A percentile compares a stretch with the other conserved stretches of the same genome.
Conservation (phyloP, 2,329 filamentous ascomycete genomes). For the Sclerotinia trifoliorum region DNA sequence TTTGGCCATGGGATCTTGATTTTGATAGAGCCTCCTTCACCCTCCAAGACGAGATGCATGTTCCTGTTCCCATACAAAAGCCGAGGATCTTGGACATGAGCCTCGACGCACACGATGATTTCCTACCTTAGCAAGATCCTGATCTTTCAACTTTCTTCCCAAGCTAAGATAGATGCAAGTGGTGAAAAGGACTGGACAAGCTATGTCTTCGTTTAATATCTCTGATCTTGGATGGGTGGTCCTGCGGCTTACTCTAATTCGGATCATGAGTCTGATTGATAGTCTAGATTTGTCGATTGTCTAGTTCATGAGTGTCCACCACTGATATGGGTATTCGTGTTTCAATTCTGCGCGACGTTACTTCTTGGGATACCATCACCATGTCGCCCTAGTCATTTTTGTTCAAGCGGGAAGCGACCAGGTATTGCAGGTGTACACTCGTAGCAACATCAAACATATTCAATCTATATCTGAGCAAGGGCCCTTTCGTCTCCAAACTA, state of each 20-base stretch:
- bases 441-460: neutral
- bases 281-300: neutral
- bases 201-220: neutral
- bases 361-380: neutral
- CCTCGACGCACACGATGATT: neutral
- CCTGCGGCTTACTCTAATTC: neutral
- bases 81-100: too few relatives aligned
- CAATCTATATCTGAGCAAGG: neutral
- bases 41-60: too few relatives aligned
- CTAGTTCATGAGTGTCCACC: neutral
- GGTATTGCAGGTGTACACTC: neutral
- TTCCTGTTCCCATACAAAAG: too few relatives aligned
- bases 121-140: neutral
- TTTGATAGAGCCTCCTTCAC: neutral
- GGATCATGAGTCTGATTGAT: neutral
- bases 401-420: neutral
- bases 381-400: neutral
- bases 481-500: neutral
- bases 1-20: neutral
- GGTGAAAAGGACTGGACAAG: neutral
- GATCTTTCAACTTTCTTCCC: neutral
- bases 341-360: neutral
- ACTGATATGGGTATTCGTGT: conserved; percentile 7
- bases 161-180: neutral
- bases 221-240: neutral